Evolutionary conservation across 306 rosid genomes (phyloP), one percentile per base, ranked within the genome.

Genomic region (Prosopis cineraria): DNA sequence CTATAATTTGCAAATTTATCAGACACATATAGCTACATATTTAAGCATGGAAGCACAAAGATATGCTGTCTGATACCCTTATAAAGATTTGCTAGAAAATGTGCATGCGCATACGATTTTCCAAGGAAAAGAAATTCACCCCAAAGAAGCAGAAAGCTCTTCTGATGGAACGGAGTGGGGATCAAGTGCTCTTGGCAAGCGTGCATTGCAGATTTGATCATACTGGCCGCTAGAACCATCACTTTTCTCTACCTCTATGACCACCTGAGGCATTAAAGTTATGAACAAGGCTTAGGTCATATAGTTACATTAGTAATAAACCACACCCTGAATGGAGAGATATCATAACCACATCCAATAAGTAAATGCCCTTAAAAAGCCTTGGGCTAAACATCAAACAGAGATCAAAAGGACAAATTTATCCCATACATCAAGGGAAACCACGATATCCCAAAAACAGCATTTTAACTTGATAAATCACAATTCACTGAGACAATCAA

Each of bases 141-240:
- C 99, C 79, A 96, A 81, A 62, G 99, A 93, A 65, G 93, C 97
- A 56, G 94, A 93, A 84, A 96, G 99, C 82, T 96, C 99, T 83
- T 93, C 90, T 20, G 96, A 86, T 58, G 93, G 87, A 87, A 93
- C 96, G 72, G 99, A 91, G 82, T 91, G 97, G 59, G 97, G 96
- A 87, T 93, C 98, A 47, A 96, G 94, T 66, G 94, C 93, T 86
- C 93, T 85, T 71, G 99, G 97, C 62, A 96, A 89, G 69, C 93
- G 87, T 75, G 90, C 89, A 93, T 93, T 91, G 84, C 98, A 96
- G 65, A 96, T 93, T 85, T 91, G 93, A 84, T 96, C 96, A 70
- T 85, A 93, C 71, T 86, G 94, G 73, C 87, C 93, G 72, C 80
- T 63, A 22, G 85, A 80, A 7, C 88, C 96, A 78, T 87, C 93